phyloP scores from a whole-genome alignment of 1,284 basidiomycete species.

The Flammula alnicola region DNA sequence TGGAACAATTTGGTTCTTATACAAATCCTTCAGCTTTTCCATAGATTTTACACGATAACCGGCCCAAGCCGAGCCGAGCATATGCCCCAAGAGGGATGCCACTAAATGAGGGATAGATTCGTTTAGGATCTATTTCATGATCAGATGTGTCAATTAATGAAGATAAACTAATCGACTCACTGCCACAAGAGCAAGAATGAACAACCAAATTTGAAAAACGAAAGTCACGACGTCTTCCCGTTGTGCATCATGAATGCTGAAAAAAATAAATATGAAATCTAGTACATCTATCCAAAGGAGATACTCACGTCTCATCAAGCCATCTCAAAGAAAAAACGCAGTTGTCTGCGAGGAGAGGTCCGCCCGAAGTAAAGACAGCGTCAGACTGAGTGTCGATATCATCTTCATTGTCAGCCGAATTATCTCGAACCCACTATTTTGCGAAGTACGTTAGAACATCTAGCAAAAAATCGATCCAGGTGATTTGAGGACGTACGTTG shows the following conservation, averaged over 20 bases:
- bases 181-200: constrained; percentile 20
- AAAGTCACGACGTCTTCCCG: constrained; percentile 26
- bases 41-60: constrained; percentile 41
- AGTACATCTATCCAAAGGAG: background rate
- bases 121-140: constrained; percentile 42
- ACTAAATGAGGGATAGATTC: constrained; percentile 55
- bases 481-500: background rate
- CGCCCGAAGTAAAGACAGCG: background rate
- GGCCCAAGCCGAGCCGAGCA: constrained; percentile 48
- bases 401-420: constrained; percentile 1
- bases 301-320: constrained; percentile 10
- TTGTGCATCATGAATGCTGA: constrained; percentile 20
- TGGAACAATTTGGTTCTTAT: constrained; percentile 37
- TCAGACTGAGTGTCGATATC: background rate
- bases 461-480: background rate
- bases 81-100: constrained; percentile 46
- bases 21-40: constrained; percentile 31
- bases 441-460: background rate
- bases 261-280: background rate
- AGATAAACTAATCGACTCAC: constrained; percentile 6
- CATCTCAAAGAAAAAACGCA: constrained; percentile 9
- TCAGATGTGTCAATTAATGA: constrained; percentile 2
- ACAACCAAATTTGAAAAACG: constrained; percentile 23
- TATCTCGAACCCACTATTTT: background rate
- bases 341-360: background rate